These are phyloP conservation scores for Talaromyces marneffei DNA, from an alignment of 2,329 filamentous ascomycete species.

Conservation along the genomic window DNA sequence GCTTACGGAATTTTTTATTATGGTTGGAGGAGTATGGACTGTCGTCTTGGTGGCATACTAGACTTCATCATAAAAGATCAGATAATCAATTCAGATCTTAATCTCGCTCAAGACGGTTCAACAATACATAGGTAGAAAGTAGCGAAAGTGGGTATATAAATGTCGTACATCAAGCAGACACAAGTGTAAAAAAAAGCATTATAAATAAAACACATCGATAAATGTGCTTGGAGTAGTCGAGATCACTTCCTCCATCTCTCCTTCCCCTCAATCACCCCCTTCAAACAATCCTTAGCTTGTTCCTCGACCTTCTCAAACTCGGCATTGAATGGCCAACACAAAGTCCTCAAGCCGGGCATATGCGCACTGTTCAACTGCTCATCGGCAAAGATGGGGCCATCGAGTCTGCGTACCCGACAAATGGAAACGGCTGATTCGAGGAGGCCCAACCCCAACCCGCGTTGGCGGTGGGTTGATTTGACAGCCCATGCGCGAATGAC, in stretches of 20 bases:
- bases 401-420: conserved; percentile 63
- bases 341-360: conserved; percentile 63
- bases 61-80: background rate
- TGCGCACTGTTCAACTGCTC: conserved; percentile 48
- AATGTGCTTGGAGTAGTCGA: background rate
- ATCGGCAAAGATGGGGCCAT: conserved; percentile 63
- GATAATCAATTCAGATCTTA: background rate
- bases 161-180: conserved; percentile 6
- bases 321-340: conserved; percentile 59
- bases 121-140: background rate
- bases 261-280: conserved; percentile 13
- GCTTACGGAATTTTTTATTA: background rate
- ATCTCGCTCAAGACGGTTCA: background rate
- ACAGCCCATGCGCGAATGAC: conserved; percentile 79
- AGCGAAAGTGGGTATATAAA: conserved; percentile 3
- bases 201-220: conserved; percentile 4
- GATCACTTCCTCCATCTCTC: conserved; percentile 8
- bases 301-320: conserved; percentile 56
- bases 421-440: conserved; percentile 66
- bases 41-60: background rate
- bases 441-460: conserved; percentile 65
- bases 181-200: background rate
- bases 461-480: conserved; percentile 58
- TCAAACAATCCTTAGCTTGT: conserved; percentile 43
- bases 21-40: background rate